phyloP scores from a whole-genome alignment of 2,329 filamentous ascomycete genomes.

The Colletotrichum ledebouriae region DNA sequence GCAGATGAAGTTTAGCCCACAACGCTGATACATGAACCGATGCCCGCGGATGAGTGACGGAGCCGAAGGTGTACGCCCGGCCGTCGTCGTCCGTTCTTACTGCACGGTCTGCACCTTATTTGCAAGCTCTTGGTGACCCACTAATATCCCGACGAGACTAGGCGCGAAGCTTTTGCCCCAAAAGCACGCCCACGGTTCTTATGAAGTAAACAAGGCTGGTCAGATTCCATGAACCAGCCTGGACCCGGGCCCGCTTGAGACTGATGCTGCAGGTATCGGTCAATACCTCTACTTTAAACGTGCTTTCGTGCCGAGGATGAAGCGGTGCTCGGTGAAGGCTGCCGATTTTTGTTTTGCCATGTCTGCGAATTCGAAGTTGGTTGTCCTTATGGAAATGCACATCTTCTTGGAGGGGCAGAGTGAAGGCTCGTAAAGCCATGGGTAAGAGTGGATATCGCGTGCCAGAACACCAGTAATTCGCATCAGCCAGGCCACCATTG shows the following conservation, averaged over 20 bases:
- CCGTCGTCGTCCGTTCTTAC: neutral
- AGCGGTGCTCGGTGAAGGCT: neutral
- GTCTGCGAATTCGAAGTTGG: neutral
- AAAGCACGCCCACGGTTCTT: neutral
- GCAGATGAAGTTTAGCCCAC: neutral
- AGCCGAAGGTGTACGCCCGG: conserved; percentile 1
- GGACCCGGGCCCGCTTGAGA: conserved; percentile 10
- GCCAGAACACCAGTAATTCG: conserved; percentile 16
- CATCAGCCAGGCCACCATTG: conserved; percentile 27
- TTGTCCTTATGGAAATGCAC: neutral
- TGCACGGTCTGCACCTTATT: neutral
- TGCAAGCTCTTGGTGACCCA: conserved; percentile 14
- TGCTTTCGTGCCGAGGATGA: neutral
- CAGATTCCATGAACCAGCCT: conserved; percentile 8
- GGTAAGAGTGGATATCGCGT: neutral
- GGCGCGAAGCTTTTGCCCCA: conserved; percentile 2
- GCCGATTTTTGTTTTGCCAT: neutral
- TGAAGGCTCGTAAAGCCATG: conserved; percentile 11
- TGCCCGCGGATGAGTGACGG: neutral
- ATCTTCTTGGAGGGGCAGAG: neutral
- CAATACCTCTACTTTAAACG: no score
- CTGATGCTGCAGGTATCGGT: no score
- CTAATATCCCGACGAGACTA: neutral
- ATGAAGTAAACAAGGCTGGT: conserved; percentile 19
- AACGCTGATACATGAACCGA: neutral